Conservation (phyloP, 2,329 filamentous ascomycete genomes). For the Fusarium sp. region DNA sequence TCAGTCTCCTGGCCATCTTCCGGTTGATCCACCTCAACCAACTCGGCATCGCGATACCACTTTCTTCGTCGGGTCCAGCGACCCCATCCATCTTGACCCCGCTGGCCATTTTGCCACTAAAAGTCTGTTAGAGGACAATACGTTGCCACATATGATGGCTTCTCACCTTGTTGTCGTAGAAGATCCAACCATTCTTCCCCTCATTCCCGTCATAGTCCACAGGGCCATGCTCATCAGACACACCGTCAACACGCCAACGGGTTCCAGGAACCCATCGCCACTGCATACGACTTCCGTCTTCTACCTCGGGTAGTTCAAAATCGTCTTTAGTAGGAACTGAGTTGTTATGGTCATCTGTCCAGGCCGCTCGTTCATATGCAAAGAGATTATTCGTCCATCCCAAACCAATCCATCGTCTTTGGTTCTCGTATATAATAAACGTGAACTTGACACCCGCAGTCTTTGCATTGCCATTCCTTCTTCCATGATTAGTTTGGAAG, state of each 20-base stretch:
- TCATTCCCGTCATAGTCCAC: conserved; percentile 66
- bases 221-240: conserved; percentile 58
- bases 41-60: conserved; percentile 96
- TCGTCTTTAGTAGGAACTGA: conserved; percentile 77
- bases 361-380: conserved; percentile 86
- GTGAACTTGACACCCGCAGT: conserved; percentile 92
- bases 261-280: conserved; percentile 86
- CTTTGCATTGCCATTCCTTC: conserved; percentile 53
- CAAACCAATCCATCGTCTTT: conserved; percentile 91
- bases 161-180: conserved; percentile 93
- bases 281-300: conserved; percentile 65
- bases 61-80: conserved; percentile 92
- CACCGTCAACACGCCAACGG: conserved; percentile 87
- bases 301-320: conserved; percentile 70
- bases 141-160: fast-evolving
- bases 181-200: conserved; percentile 87
- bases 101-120: conserved; percentile 88
- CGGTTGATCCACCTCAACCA: conserved; percentile 74
- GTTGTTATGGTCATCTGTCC: conserved; percentile 97
- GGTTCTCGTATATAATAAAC: conserved; percentile 96
- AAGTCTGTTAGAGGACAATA: not conserved
- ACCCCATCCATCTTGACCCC: conserved; percentile 90
- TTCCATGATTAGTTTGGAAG: conserved; percentile 41
- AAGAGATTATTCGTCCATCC: conserved; percentile 95
- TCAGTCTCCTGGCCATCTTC: conserved; percentile 48